phyloP scores from a whole-genome alignment of 768 basidiomycete species.

The Boletus sensibilis region DNA sequence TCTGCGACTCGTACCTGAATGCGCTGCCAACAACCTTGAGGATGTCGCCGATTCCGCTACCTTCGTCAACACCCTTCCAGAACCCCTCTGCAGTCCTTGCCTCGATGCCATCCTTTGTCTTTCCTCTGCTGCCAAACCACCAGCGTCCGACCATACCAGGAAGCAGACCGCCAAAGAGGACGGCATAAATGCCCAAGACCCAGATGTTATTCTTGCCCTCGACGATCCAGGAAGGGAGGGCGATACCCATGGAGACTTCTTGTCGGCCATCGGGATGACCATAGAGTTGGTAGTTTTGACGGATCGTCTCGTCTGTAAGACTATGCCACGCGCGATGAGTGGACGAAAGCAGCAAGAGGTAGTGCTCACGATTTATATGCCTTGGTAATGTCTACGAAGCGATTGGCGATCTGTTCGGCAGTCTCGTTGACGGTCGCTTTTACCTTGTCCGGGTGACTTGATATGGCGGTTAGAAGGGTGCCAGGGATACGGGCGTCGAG shows the following conservation, averaged over 20 bases:
- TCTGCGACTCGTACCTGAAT: conserved; percentile 55
- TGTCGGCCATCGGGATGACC: conserved; percentile 98
- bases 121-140: conserved; percentile 93
- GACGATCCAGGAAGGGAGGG: conserved; percentile 90
- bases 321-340: conserved; percentile 36
- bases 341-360: not conserved
- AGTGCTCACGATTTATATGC: conserved; percentile 87
- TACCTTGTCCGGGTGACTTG: conserved; percentile 96
- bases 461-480: not conserved
- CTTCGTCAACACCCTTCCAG: conserved; percentile 86
- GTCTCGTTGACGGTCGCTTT: conserved; percentile 80
- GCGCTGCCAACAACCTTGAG: conserved; percentile 67
- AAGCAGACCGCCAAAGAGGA: conserved; percentile 84
- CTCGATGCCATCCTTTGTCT: conserved; percentile 90
- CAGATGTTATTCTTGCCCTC: conserved; percentile 89
- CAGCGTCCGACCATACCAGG: conserved; percentile 89
- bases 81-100: conserved; percentile 78
- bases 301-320: conserved; percentile 88
- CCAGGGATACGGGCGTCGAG: not conserved
- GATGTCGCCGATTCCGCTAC: conserved; percentile 69
- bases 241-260: conserved; percentile 91
- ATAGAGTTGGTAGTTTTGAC: conserved; percentile 84
- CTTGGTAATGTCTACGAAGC: conserved; percentile 92
- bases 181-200: conserved; percentile 84
- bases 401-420: conserved; percentile 77